A percentile compares a stretch with the other conserved stretches of the same genome.
Evolutionary conservation across 345 rosid genomes (phyloP).

Genomic region (Ailanthus altissimus): DNA sequence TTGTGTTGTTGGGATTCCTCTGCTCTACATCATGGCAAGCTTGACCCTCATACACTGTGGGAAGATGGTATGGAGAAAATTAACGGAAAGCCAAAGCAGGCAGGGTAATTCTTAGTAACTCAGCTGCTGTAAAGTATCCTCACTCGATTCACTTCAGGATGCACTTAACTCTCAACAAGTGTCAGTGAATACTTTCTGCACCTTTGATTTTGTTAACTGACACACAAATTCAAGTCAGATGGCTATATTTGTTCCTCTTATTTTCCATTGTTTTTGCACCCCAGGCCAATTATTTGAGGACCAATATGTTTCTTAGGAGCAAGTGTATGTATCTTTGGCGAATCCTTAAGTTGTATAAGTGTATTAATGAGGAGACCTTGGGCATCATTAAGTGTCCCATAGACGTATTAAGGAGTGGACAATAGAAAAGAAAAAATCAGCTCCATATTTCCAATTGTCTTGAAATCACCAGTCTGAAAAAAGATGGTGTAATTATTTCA

Average conservation of each 20-base stretch:
- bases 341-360: neutral
- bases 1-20: constrained; percentile 76
- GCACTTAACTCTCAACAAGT: neutral
- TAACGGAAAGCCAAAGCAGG: constrained; percentile 50
- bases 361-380: too few relatives aligned
- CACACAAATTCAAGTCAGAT: neutral
- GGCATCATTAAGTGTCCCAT: too few relatives aligned
- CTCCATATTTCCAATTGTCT: too few relatives aligned
- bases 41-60: constrained; percentile 72
- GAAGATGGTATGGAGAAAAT: constrained; percentile 77
- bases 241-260: neutral
- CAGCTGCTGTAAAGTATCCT: neutral
- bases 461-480: too few relatives aligned
- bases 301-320: neutral
- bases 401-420: too few relatives aligned
- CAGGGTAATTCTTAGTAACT: constrained; percentile 31
- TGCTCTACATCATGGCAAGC: constrained; percentile 64
- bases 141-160: neutral
- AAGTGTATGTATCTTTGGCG: neutral
- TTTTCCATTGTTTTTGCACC: neutral
- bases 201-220: neutral
- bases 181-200: neutral
- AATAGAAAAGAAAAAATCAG: too few relatives aligned
- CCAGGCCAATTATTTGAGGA: neutral
- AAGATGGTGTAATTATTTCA: too few relatives aligned